These are phyloP conservation scores for Colletotrichum truncatum DNA, from an alignment of 2,329 filamentous ascomycete species.

Conservation along the genomic window DNA sequence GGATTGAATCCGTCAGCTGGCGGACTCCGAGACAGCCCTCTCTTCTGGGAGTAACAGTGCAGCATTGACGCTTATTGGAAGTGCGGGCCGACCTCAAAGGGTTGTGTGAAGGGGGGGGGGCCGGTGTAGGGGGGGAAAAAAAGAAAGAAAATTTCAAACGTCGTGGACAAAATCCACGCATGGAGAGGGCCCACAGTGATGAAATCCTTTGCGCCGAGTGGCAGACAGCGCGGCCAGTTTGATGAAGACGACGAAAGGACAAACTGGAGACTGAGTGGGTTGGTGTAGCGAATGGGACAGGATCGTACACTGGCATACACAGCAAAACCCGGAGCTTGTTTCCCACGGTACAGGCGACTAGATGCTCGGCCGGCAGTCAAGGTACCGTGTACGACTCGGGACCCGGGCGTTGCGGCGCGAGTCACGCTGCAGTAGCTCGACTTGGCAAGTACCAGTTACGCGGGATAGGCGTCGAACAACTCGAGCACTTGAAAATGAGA, in stretches of 20 bases:
- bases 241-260: not conserved
- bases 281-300: not conserved
- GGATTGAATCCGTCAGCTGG: not conserved
- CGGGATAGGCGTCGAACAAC: not conserved
- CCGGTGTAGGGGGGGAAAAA: not conserved
- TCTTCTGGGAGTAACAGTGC: not conserved
- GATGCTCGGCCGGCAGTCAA: not conserved
- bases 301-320: not conserved
- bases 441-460: not conserved
- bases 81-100: not conserved
- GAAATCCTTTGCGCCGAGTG: constrained; percentile 6
- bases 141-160: constrained; percentile 9
- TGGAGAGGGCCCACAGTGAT: not conserved
- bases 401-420: not conserved
- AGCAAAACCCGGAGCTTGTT: not conserved
- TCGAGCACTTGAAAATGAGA: not conserved
- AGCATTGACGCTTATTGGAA: not conserved
- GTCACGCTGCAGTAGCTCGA: not conserved
- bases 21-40: constrained; percentile 10
- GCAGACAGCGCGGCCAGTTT: not conserved
- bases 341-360: not conserved
- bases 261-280: not conserved
- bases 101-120: not conserved
- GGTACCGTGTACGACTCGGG: not conserved
- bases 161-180: constrained; percentile 11